A percentile compares a stretch with the other conserved stretches of the same genome.
Conservation (phyloP, 139 green algal species). For the Micractinium sp. region DNA sequence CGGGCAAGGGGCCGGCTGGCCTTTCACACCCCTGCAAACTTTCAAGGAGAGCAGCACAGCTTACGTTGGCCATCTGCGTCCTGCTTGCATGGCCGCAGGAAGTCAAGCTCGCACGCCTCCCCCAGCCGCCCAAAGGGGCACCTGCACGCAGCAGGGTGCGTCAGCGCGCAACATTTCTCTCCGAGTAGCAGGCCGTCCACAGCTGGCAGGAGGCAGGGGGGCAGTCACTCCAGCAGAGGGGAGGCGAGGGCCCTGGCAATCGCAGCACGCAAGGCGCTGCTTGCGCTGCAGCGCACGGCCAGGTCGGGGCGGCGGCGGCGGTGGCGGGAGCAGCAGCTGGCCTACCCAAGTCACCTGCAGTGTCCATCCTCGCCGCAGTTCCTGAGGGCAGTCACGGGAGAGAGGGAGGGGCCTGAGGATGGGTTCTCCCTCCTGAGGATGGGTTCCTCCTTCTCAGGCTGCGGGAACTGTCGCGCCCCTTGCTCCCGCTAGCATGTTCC, state of each 20-base stretch:
- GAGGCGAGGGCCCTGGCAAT: neutral
- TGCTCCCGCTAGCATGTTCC: too few relatives aligned
- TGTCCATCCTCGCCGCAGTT: neutral
- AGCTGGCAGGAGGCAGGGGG: neutral
- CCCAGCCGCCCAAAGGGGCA: neutral
- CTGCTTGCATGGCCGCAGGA: neutral
- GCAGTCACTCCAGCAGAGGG: too few relatives aligned
- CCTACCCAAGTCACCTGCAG: neutral
- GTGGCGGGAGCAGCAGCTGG: neutral
- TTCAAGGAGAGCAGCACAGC: too few relatives aligned
- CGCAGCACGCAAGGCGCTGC: neutral
- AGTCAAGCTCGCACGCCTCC: neutral
- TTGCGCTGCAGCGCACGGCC: neutral
- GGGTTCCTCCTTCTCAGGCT: too few relatives aligned
- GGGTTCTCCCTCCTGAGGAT: too few relatives aligned
- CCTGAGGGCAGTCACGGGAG: neutral
- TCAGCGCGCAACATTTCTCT: too few relatives aligned
- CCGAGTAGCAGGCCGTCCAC: too few relatives aligned
- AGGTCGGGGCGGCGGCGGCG: neutral
- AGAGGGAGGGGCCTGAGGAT: too few relatives aligned
- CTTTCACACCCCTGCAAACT: too few relatives aligned
- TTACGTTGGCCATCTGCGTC: neutral
- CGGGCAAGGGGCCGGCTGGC: too few relatives aligned
- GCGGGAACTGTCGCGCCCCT: too few relatives aligned
- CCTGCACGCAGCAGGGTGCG: neutral